Base-by-base conservation (phyloP, 75 land plant genomes). In the Selaginella tamariscina region DNA sequence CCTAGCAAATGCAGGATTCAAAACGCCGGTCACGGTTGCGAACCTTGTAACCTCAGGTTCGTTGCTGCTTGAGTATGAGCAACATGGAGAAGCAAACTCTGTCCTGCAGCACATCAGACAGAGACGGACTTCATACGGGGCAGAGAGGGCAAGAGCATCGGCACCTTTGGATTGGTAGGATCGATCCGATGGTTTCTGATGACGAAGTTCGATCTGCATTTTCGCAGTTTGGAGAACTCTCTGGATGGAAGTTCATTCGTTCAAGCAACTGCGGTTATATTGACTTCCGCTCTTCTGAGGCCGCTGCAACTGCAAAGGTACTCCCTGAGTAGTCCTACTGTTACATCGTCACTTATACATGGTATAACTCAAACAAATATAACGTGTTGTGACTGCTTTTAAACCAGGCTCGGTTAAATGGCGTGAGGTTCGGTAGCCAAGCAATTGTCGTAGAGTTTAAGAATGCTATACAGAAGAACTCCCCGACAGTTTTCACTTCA, bases 11-110 rank as follows among this genome's bases (percentile, higher is more conserved):
- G 78, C 78, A 30, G 77, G 85, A 29, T 68, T 73, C 32, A 84
- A 73, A 54, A 74, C 72, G 13, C 86, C 91, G 27, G 80, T 73
- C 29, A 39, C 80, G 69, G 80, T 93, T 18, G 71, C 72, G 69
- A 84, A 83, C 65, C 79, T 89, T 56, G 68, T 62, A 18, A 78
- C 71, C 75, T 89, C 86, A 72, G 77, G 73, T 72, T 86, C 98
- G 15, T 65, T 94, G 24, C 33, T 91, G 44, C 44, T 94, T 77
- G 88, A 89, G 74, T 94, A 84, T 83, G 83, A 69, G 55, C 75
- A 81, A 54, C 81, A 95, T 29, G 96, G 86, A 78, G 98, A 89
- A 70, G 98, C 96, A 57, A 80, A 83, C 15, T 56, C 74, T 59
- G 86, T 75, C 8, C 80, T 85, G 71, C 64, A 72, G 26, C 83